phyloP scores from a whole-genome alignment of 176 grass and related monocot genomes.

The Neostapfia colusana region DNA sequence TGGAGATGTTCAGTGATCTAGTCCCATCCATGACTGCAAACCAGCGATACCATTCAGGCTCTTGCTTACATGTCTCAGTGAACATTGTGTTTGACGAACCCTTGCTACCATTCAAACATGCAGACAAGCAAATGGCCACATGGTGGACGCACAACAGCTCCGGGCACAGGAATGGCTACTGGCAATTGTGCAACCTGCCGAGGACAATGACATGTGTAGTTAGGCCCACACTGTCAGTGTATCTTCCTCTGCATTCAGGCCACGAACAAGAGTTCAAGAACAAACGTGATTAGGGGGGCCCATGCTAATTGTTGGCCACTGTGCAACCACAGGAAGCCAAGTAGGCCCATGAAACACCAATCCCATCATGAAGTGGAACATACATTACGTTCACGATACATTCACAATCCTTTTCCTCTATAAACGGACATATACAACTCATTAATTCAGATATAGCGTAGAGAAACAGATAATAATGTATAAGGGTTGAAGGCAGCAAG shows the following conservation, averaged over 20 bases:
- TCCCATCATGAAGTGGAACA: slow-evolving; percentile 39
- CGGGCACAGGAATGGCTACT: neutral
- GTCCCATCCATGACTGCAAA: neutral
- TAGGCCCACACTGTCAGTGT: slow-evolving; percentile 25
- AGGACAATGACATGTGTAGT: slow-evolving; percentile 11
- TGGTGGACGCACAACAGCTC: neutral
- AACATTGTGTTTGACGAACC: slow-evolving; percentile 1
- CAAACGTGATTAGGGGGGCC: slow-evolving; percentile 23
- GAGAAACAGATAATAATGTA: slow-evolving; percentile 19
- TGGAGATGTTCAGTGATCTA: slow-evolving; percentile 5
- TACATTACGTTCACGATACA: slow-evolving; percentile 42
- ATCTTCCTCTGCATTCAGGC: slow-evolving; percentile 40
- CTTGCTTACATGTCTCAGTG: neutral
- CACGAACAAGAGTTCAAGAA: slow-evolving; percentile 55
- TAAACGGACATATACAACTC: slow-evolving; percentile 44
- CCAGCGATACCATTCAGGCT: neutral
- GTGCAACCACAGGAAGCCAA: slow-evolving; percentile 17
- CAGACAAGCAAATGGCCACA: slow-evolving; percentile 17
- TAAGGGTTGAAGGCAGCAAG: slow-evolving; percentile 19
- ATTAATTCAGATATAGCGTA: slow-evolving; percentile 29
- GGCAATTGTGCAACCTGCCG: slow-evolving; percentile 15
- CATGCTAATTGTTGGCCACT: neutral
- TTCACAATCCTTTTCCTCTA: slow-evolving; percentile 21
- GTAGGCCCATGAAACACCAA: slow-evolving; percentile 27
- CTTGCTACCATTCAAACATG: neutral